Percentiles rank a stretch among this genome's conserved stretches.
phyloP scores from a whole-genome alignment of 148 eudicot genomes.

The Vaccinium myrtillus region DNA sequence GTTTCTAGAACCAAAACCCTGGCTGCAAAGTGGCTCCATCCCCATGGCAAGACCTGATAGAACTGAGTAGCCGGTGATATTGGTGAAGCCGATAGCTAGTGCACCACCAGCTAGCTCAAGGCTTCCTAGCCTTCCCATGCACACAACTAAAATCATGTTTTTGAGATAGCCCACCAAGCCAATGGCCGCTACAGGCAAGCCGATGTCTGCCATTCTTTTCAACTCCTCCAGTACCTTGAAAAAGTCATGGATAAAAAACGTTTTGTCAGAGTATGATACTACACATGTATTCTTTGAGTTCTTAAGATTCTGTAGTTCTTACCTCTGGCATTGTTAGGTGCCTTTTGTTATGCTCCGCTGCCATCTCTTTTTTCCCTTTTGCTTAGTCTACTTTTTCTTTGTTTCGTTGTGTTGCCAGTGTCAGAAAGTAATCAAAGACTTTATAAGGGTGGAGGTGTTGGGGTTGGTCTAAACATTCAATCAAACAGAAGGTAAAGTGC shows the following conservation, averaged over 20 bases:
- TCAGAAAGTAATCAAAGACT: conserved; percentile 22
- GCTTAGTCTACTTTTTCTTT: conserved; percentile 15
- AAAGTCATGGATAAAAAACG: conserved; percentile 17
- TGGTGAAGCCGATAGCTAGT: conserved; percentile 85
- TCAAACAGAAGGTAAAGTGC: conserved; percentile 9
- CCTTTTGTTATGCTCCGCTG: conserved; percentile 38
- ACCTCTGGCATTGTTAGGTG: conserved; percentile 55
- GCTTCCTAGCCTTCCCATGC: conserved; percentile 81
- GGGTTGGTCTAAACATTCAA: conserved; percentile 8
- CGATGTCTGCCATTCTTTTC: conserved; percentile 59
- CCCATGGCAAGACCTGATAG: conserved; percentile 83
- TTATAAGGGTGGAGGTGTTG: conserved; percentile 54
- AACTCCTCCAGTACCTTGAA: conserved; percentile 65
- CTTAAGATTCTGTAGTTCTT: conserved; percentile 24
- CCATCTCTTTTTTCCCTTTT: conserved; percentile 35
- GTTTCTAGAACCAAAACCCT: conserved; percentile 74
- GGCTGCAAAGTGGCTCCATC: conserved; percentile 93
- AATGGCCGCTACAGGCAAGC: conserved; percentile 68
- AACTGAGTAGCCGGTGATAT: conserved; percentile 83
- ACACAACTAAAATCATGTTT: conserved; percentile 69
- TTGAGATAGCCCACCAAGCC: conserved; percentile 62
- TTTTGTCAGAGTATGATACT: conserved; percentile 12
- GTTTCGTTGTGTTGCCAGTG: conserved; percentile 25
- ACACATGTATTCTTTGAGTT: conserved; percentile 2
- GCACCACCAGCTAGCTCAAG: conserved; percentile 87